A percentile compares a stretch with the other conserved stretches of the same genome.
phyloP scores from a whole-genome alignment of 1,284 basidiomycete species.

The Moesziomyces antarcticus region DNA sequence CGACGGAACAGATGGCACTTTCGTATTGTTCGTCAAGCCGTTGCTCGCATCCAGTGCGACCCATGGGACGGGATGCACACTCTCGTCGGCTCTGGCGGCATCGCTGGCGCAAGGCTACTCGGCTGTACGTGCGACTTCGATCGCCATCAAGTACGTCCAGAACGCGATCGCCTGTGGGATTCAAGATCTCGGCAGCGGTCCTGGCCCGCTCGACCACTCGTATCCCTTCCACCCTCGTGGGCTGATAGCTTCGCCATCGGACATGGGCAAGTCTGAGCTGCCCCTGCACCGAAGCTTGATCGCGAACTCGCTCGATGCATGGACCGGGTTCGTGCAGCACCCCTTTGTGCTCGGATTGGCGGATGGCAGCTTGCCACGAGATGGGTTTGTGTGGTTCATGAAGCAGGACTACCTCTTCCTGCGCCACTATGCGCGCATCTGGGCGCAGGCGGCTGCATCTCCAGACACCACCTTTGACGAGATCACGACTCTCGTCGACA shows the following conservation, averaged over 20 bases:
- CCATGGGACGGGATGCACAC: constrained; percentile 93
- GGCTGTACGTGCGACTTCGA: constrained; percentile 75
- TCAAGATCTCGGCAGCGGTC: constrained; percentile 77
- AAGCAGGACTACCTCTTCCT: constrained; percentile 73
- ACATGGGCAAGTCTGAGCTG: constrained; percentile 39
- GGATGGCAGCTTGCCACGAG: constrained; percentile 75
- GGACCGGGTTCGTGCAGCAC: constrained; percentile 73
- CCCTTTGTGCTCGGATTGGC: constrained; percentile 83
- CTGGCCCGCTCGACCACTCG: constrained; percentile 88
- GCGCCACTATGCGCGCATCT: constrained; percentile 71
- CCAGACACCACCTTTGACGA: constrained; percentile 70
- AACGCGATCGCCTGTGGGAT: constrained; percentile 79
- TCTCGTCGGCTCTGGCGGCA: constrained; percentile 83
- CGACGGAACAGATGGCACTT: constrained; percentile 61
- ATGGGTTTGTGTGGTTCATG: constrained; percentile 85
- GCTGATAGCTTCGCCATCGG: constrained; percentile 17
- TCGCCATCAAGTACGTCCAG: constrained; percentile 80
- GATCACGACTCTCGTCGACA: constrained; percentile 77
- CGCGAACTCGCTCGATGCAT: constrained; percentile 54
- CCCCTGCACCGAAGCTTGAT: constrained; percentile 50
- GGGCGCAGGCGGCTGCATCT: constrained; percentile 74
- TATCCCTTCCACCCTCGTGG: constrained; percentile 72
- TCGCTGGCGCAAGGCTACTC: constrained; percentile 73
- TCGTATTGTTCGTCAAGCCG: constrained; percentile 57
- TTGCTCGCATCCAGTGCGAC: constrained; percentile 67